phyloP scores from a whole-genome alignment of 2,329 filamentous ascomycete genomes.

The Ramularia collo-cygni region DNA sequence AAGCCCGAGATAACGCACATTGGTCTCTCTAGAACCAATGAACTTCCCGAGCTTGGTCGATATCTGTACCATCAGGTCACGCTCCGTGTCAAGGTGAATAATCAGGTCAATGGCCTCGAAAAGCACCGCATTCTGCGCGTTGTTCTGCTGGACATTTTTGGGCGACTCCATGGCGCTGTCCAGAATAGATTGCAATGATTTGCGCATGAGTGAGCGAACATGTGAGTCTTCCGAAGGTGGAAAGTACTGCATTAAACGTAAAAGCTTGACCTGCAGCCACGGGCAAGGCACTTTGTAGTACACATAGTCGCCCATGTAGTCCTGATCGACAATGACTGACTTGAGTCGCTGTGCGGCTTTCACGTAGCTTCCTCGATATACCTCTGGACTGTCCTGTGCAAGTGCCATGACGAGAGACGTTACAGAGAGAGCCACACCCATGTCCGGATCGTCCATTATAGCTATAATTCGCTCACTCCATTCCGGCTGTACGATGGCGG shows the following conservation, averaged over 20 bases:
- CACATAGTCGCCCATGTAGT: constrained; percentile 84
- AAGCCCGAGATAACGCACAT: constrained; percentile 89
- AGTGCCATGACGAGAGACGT: constrained; percentile 93
- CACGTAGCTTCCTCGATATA: constrained; percentile 88
- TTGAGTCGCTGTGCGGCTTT: constrained; percentile 89
- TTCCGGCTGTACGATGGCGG: constrained; percentile 87
- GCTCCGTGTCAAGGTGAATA: constrained; percentile 93
- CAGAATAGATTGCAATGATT: constrained; percentile 84
- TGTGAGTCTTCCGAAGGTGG: constrained; percentile 92
- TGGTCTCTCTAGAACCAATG: constrained; percentile 93
- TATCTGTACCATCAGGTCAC: constrained; percentile 91
- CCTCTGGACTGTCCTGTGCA: constrained; percentile 87
- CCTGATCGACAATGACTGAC: constrained; percentile 81
- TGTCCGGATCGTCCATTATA: constrained; percentile 93
- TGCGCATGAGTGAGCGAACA: constrained; percentile 82
- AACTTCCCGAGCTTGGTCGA: constrained; percentile 86
- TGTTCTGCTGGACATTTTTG: constrained; percentile 99
- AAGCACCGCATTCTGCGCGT: constrained; percentile 93
- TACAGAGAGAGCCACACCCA: constrained; percentile 90
- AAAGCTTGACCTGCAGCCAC: constrained; percentile 93
- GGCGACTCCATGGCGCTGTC: constrained; percentile 87
- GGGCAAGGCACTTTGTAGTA: constrained; percentile 99
- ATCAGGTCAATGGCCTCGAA: constrained; percentile 99
- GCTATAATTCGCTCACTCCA: constrained; percentile 98
- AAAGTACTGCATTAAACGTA: constrained; percentile 91